A percentile compares a stretch with the other conserved stretches of the same genome.
Conservation (phyloP, 768 basidiomycete species). For the Thelephora ganbajun region DNA sequence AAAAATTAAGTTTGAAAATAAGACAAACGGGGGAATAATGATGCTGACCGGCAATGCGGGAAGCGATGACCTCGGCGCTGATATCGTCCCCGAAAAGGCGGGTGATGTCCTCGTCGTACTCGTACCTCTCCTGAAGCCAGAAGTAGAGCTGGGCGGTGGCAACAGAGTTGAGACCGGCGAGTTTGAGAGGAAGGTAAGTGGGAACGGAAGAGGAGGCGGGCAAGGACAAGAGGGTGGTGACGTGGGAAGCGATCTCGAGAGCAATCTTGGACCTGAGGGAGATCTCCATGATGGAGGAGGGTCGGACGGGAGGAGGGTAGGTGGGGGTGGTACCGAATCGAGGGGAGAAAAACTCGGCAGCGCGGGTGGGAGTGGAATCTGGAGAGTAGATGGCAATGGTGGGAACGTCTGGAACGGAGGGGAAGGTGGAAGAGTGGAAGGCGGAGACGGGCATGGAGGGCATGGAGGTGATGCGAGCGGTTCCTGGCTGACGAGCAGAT, state of each 20-base stretch:
- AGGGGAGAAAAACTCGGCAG: not conserved
- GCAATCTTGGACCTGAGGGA: not conserved
- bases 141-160: conserved; percentile 1
- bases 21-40: not conserved
- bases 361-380: not conserved
- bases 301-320: not conserved
- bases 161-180: conserved; percentile 1
- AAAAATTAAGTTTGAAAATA: not conserved
- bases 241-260: conserved; percentile 1
- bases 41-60: not conserved
- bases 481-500: not conserved
- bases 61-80: conserved; percentile 1
- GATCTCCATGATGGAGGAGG: not conserved
- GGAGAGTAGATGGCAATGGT: not conserved
- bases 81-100: not conserved
- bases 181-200: not conserved
- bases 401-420: not conserved
- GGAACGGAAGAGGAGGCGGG: not conserved
- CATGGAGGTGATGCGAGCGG: not conserved
- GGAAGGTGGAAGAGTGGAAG: not conserved
- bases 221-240: not conserved
- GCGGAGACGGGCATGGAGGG: not conserved
- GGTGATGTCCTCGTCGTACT: conserved; percentile 1
- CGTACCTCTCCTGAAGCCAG: conserved; percentile 2
- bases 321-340: not conserved